Evolutionary conservation across 176 grass and related monocot genomes (phyloP).

Genomic region (Lolium rigidum): DNA sequence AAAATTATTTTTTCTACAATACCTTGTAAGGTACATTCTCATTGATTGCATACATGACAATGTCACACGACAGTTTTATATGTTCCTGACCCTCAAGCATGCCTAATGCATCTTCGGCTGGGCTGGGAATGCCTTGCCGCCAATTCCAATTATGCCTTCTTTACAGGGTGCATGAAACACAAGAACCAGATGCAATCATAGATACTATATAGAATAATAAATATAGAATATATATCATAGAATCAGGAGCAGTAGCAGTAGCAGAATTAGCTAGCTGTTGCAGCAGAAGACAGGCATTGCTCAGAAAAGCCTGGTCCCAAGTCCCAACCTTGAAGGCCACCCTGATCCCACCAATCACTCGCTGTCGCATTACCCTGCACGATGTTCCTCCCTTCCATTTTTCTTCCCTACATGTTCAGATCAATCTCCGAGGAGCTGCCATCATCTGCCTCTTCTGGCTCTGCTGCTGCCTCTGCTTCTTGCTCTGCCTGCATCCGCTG

Average conservation of each 20-base stretch:
- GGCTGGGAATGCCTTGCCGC: constrained; percentile 34
- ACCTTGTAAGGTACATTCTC: constrained; percentile 16
- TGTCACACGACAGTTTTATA: constrained; percentile 8
- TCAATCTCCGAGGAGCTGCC: constrained; percentile 65
- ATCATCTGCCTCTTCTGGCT: constrained; percentile 34
- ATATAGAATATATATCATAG: constrained; percentile 31
- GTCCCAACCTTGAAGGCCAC: constrained; percentile 43
- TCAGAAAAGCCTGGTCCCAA: constrained; percentile 44
- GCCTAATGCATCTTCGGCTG: constrained; percentile 29
- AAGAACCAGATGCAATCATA: constrained; percentile 39
- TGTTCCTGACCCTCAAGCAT: constrained; percentile 50
- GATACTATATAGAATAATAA: constrained; percentile 4
- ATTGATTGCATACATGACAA: constrained; percentile 11
- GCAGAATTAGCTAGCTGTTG: constrained; percentile 32
- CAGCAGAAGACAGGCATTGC: constrained; percentile 35
- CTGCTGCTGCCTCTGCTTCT: no score
- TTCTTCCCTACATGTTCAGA: constrained; percentile 70
- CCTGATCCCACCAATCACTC: constrained; percentile 40
- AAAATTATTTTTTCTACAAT: neutral
- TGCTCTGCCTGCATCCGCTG: constrained; percentile 23
- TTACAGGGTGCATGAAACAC: constrained; percentile 33
- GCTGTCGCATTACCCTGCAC: constrained; percentile 34
- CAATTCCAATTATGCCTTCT: constrained; percentile 30
- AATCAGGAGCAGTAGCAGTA: neutral
- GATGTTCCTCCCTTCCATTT: constrained; percentile 37